Percentiles rank a stretch among this genome's conserved stretches.
Evolutionary conservation across 768 basidiomycete species (phyloP).

Genomic region (Hericium erinaceus): DNA sequence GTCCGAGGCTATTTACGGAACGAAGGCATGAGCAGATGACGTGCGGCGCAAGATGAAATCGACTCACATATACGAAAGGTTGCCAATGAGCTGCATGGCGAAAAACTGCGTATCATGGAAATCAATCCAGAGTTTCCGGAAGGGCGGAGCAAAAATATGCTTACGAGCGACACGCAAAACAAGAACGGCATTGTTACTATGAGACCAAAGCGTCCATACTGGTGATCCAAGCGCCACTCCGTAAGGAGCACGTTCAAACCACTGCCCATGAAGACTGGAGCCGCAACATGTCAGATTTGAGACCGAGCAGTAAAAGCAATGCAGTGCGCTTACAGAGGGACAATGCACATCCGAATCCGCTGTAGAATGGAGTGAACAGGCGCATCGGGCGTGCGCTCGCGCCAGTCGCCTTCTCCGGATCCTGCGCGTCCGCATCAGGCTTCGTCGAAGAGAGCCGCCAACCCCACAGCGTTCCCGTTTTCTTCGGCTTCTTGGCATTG

Average conservation of each 20-base stretch:
- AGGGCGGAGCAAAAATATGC: conserved; percentile 14
- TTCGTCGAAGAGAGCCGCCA: conserved; percentile 22
- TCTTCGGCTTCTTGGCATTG: conserved; percentile 1
- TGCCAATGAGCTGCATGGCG: conserved; percentile 56
- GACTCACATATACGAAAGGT: conserved; percentile 54
- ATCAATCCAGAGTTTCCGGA: background rate
- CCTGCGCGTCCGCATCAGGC: conserved; percentile 18
- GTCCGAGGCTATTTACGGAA: conserved; percentile 46
- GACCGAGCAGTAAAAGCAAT: background rate
- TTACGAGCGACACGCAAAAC: conserved; percentile 66
- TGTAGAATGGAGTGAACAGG: conserved; percentile 65
- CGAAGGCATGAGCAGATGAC: background rate
- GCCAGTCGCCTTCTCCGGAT: conserved; percentile 41
- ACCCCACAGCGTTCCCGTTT: conserved; percentile 18
- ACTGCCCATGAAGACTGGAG: conserved; percentile 57
- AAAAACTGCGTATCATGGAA: conserved; percentile 52
- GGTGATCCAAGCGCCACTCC: conserved; percentile 61
- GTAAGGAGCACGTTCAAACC: conserved; percentile 50
- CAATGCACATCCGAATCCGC: conserved; percentile 59
- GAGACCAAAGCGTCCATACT: conserved; percentile 56
- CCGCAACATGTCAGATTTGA: background rate
- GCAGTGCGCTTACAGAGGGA: conserved; percentile 43
- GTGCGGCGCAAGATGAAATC: background rate
- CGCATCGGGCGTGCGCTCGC: conserved; percentile 29
- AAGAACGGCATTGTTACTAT: conserved; percentile 59